Conservation (phyloP, 768 basidiomycete species). For the Lactarius deliciosus region DNA sequence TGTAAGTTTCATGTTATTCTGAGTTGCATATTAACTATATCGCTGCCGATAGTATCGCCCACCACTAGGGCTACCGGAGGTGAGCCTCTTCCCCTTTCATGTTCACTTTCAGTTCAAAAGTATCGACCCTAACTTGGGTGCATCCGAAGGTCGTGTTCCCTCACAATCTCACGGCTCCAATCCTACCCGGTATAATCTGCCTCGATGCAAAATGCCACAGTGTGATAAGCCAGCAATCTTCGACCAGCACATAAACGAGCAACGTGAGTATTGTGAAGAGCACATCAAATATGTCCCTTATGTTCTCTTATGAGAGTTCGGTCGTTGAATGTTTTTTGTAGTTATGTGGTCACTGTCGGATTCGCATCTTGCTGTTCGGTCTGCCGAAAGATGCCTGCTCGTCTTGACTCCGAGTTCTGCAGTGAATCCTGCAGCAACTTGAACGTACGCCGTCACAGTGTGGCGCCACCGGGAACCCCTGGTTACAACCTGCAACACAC, state of each 20-base stretch:
- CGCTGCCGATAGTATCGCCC: too few species aligned
- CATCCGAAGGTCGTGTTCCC: background rate
- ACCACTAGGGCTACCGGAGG: background rate
- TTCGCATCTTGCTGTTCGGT: background rate
- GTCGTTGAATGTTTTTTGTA: background rate
- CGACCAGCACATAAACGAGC: conserved; percentile 5
- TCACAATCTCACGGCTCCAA: background rate
- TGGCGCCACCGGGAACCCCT: background rate
- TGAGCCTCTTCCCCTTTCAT: background rate
- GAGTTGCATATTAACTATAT: too few species aligned
- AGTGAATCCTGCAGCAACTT: conserved; percentile 3
- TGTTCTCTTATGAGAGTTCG: background rate
- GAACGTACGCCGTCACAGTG: background rate
- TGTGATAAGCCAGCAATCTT: conserved; percentile 1
- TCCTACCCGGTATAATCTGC: background rate
- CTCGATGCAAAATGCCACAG: background rate
- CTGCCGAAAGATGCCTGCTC: conserved; percentile 4
- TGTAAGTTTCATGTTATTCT: too few species aligned
- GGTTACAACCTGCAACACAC: background rate
- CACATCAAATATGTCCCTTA: conserved; percentile 6
- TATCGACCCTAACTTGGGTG: background rate
- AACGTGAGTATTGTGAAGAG: conserved; percentile 7
- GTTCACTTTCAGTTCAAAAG: background rate
- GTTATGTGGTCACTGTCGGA: background rate
- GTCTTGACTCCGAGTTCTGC: conserved; percentile 6